phyloP scores from a whole-genome alignment of 257 asterid genomes.

The Fraxinus anomala region DNA sequence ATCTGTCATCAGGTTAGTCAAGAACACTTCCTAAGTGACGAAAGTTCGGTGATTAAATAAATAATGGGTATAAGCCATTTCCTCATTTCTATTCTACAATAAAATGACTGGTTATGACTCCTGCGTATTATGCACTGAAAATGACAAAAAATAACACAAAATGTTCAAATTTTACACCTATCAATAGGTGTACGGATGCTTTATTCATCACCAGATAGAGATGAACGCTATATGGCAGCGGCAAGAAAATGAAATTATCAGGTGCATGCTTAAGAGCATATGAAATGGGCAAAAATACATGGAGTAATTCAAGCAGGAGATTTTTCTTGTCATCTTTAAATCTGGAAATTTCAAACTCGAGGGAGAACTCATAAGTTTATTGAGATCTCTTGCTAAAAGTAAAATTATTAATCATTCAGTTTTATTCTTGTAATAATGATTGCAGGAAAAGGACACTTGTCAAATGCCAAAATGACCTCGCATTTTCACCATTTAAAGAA shows the following conservation, averaged over 20 bases:
- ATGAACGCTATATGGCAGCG: background rate
- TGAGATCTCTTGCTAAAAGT: background rate
- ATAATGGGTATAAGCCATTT: background rate
- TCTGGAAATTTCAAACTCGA: background rate
- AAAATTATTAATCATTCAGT: background rate
- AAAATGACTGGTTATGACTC: background rate
- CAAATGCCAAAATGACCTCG: constrained; percentile 4
- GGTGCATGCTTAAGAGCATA: background rate
- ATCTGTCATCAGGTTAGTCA: background rate
- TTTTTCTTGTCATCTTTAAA: background rate
- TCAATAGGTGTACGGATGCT: background rate
- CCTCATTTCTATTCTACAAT: background rate
- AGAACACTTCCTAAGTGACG: background rate
- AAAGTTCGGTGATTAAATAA: background rate
- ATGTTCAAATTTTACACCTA: background rate
- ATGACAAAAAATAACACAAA: background rate
- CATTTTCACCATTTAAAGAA: background rate
- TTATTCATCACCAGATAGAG: background rate
- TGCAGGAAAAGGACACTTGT: background rate
- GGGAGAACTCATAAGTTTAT: background rate
- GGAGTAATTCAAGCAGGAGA: background rate
- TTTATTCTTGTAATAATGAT: background rate
- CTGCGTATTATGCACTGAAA: background rate
- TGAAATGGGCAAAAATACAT: background rate
- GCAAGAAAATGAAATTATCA: background rate